Conservation (phyloP, 176 grass and related monocot genomes). For the Typha latifolia region DNA sequence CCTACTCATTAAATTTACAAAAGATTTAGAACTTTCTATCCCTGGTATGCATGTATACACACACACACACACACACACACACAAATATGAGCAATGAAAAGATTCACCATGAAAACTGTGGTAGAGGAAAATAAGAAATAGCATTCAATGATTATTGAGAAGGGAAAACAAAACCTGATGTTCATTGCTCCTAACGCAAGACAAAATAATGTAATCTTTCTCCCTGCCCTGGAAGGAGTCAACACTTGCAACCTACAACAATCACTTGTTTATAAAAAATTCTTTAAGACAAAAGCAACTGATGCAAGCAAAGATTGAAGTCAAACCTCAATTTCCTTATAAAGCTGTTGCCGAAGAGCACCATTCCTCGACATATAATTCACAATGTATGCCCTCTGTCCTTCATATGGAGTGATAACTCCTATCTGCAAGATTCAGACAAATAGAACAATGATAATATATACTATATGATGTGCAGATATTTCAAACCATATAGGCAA, state of each 20-base stretch:
- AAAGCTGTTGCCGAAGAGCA: constrained; percentile 90
- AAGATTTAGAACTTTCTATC: not conserved
- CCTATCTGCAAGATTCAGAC: constrained; percentile 61
- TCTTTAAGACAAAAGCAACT: not conserved
- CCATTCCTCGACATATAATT: constrained; percentile 99
- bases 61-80: too few relatives aligned
- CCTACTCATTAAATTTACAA: too few relatives aligned
- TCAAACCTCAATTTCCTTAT: constrained; percentile 96
- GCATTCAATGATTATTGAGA: not conserved
- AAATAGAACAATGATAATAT: not conserved
- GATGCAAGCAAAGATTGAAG: constrained; percentile 1
- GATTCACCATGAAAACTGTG: not conserved
- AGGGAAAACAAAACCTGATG: constrained; percentile 57
- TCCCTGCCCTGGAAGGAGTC: constrained; percentile 99
- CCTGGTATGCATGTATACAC: too few relatives aligned
- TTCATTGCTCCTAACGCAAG: constrained; percentile 98
- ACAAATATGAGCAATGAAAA: not conserved
- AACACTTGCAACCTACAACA: constrained; percentile 88
- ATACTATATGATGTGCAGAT: too few relatives aligned
- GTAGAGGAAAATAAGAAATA: not conserved
- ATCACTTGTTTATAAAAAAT: constrained; percentile 16
- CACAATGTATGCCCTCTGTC: constrained; percentile 96
- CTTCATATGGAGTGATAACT: constrained; percentile 99
- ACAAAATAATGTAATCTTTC: constrained; percentile 99
- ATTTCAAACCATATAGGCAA: constrained; percentile 2